Percentiles rank a stretch among this genome's conserved stretches.
Evolutionary conservation across 371 early-diverging fungal genomes (phyloP).

Genomic region (Mortierella sp.): DNA sequence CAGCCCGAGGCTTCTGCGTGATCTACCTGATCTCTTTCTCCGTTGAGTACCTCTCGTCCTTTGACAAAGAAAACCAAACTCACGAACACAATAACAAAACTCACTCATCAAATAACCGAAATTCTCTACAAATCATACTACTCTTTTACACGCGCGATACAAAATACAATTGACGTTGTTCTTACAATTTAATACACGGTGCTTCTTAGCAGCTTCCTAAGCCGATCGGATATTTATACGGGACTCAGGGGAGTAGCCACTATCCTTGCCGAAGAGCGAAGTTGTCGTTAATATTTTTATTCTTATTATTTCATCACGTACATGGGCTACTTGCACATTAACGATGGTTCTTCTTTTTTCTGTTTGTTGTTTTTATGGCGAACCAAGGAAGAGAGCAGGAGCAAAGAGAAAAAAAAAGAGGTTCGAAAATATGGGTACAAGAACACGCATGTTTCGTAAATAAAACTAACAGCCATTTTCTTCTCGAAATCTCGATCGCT

Average conservation of each 20-base stretch:
- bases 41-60: background rate
- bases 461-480: background rate
- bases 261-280: background rate
- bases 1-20: background rate
- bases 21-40: background rate
- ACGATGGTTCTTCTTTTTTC: background rate
- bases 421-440: background rate
- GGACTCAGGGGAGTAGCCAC: conserved; percentile 12
- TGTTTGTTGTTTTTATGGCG: background rate
- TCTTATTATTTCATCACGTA: background rate
- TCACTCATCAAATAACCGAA: background rate
- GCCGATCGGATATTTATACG: background rate
- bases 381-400: background rate
- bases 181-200: background rate
- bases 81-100: background rate
- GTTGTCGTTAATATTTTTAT: background rate
- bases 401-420: background rate
- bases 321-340: background rate
- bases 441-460: background rate
- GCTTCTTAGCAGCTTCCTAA: background rate
- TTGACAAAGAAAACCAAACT: background rate
- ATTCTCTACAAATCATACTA: background rate
- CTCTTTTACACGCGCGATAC: background rate
- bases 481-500: background rate
- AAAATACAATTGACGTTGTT: conserved; percentile 5